phyloP scores from a whole-genome alignment of 1,284 basidiomycete genomes.

The Inonotus hispidus region DNA sequence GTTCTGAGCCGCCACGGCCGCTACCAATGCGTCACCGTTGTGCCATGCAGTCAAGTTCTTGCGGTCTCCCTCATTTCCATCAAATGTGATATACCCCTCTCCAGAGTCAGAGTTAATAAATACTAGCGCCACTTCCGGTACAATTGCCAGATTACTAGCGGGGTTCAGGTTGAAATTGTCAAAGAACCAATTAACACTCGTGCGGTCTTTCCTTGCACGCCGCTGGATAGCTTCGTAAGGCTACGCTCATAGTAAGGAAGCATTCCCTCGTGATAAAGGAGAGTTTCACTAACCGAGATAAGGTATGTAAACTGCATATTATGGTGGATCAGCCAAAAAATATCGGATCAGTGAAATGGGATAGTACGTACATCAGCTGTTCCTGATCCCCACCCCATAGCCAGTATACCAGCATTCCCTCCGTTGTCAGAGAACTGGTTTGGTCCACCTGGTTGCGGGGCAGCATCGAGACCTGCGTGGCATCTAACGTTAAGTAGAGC shows the following conservation, averaged over 20 bases:
- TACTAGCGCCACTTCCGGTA: conserved; percentile 62
- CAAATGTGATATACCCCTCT: conserved; percentile 71
- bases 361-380: conserved; percentile 18
- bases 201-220: conserved; percentile 55
- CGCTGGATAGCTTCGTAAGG: conserved; percentile 70
- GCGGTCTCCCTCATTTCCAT: conserved; percentile 71
- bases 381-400: conserved; percentile 82
- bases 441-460: conserved; percentile 61
- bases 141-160: conserved; percentile 45
- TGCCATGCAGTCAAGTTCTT: conserved; percentile 82
- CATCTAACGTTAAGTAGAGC: background rate
- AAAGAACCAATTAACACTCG: conserved; percentile 53
- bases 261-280: background rate
- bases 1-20: conserved; percentile 54
- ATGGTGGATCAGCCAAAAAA: conserved; percentile 36
- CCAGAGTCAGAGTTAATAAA: conserved; percentile 73
- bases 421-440: conserved; percentile 69
- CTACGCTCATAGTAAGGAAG: conserved; percentile 23
- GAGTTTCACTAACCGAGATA: conserved; percentile 37
- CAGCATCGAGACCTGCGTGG: conserved; percentile 56
- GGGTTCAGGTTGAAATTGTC: conserved; percentile 57
- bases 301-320: conserved; percentile 47
- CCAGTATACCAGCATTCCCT: conserved; percentile 64
- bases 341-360: background rate
- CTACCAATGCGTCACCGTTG: conserved; percentile 61